Percentiles rank a stretch among this genome's conserved stretches.
These are phyloP conservation scores for Rhinocladiella mackenziei DNA, from an alignment of 2,329 filamentous ascomycete genomes.

Conservation along the genomic window DNA sequence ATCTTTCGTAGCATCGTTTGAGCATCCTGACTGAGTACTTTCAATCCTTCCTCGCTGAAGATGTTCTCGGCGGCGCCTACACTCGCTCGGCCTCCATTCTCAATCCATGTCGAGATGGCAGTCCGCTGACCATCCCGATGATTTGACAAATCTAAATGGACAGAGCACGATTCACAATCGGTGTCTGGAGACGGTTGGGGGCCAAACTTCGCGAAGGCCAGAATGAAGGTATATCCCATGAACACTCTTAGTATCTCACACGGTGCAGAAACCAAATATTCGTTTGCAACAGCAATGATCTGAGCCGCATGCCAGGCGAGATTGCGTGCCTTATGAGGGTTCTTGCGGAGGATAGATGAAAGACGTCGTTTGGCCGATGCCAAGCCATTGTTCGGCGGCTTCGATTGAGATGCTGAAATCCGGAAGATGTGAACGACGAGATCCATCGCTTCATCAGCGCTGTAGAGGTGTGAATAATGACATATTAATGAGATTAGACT, in stretches of 20 bases:
- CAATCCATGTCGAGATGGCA: constrained; percentile 19
- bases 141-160: constrained; percentile 20
- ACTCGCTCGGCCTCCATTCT: constrained; percentile 19
- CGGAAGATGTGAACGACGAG: constrained; percentile 22
- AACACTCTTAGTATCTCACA: constrained; percentile 25
- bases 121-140: constrained; percentile 13
- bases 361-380: constrained; percentile 17
- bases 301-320: constrained; percentile 29
- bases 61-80: constrained; percentile 19
- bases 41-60: constrained; percentile 15
- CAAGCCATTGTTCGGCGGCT: constrained; percentile 10
- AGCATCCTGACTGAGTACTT: constrained; percentile 19
- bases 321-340: constrained; percentile 19
- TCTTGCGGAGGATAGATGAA: constrained; percentile 13
- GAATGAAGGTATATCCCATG: constrained; percentile 25
- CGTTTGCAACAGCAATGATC: constrained; percentile 46
- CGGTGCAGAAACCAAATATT: constrained; percentile 42
- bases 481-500: constrained; percentile 20
- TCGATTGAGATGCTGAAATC: constrained; percentile 15
- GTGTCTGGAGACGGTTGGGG: constrained; percentile 10
- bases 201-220: constrained; percentile 21
- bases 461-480: constrained; percentile 25
- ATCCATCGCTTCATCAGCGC: constrained; percentile 22
- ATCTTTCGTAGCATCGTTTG: constrained; percentile 21
- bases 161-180: constrained; percentile 7